phyloP scores from a whole-genome alignment of 495 filamentous ascomycete species.

The Bacidia rubella region DNA sequence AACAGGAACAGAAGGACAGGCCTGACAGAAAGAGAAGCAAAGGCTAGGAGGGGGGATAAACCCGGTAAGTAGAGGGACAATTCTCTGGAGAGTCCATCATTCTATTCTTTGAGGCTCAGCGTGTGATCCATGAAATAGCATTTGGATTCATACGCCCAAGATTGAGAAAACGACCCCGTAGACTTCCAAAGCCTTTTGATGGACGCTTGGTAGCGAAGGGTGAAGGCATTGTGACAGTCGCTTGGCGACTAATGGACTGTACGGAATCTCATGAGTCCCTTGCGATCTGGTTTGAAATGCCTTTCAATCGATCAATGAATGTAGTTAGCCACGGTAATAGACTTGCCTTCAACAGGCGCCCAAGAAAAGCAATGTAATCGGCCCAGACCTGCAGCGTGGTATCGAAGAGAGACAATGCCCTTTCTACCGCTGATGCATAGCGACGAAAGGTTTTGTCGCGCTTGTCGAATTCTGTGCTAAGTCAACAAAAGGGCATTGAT shows the following conservation, averaged over 20 bases:
- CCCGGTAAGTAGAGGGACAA: constrained; percentile 81
- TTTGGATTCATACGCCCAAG: constrained; percentile 37
- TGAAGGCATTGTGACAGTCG: constrained; percentile 91
- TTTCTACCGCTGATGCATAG: constrained; percentile 79
- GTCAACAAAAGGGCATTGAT: background rate
- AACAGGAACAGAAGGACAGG: constrained; percentile 71
- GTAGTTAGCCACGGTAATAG: constrained; percentile 5
- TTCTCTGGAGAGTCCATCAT: constrained; percentile 63
- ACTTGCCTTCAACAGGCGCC: constrained; percentile 72
- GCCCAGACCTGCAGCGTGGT: constrained; percentile 94
- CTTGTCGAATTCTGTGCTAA: constrained; percentile 19
- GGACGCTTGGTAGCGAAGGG: constrained; percentile 86
- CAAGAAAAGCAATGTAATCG: constrained; percentile 96
- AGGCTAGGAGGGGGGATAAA: constrained; percentile 74
- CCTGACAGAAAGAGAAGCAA: constrained; percentile 80
- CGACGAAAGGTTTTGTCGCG: constrained; percentile 87
- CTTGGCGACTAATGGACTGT: constrained; percentile 73
- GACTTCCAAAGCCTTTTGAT: constrained; percentile 93
- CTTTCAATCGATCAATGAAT: constrained; percentile 31
- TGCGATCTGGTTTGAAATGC: constrained; percentile 77
- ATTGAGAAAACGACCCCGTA: constrained; percentile 75
- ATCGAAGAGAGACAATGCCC: constrained; percentile 83
- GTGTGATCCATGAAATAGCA: background rate
- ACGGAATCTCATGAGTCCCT: constrained; percentile 58
- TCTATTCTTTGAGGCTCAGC: constrained; percentile 7